These are phyloP conservation scores for Casuarina cunninghamiana DNA, from an alignment of 306 rosid species.

Conservation along the genomic window DNA sequence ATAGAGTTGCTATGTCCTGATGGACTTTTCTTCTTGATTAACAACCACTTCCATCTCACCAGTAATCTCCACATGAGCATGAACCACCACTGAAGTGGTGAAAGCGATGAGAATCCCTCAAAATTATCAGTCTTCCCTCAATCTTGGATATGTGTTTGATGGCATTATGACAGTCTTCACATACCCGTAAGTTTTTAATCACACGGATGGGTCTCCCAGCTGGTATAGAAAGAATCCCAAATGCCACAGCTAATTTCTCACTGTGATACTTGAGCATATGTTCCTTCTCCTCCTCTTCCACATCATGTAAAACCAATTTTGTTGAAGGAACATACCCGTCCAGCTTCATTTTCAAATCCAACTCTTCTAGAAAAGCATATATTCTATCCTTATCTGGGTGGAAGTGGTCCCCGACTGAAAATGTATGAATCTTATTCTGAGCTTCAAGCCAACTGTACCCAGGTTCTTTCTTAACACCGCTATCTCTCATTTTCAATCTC, in stretches of 20 bases:
- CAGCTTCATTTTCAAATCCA: conserved; percentile 66
- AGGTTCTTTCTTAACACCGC: conserved; percentile 72
- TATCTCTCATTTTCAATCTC: conserved; percentile 71
- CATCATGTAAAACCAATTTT: conserved; percentile 82
- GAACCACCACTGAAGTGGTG: conserved; percentile 76
- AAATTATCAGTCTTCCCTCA: conserved; percentile 67
- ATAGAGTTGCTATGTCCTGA: conserved; percentile 8
- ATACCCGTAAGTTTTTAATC: conserved; percentile 76
- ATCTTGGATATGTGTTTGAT: conserved; percentile 82
- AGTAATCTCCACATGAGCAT: conserved; percentile 85
- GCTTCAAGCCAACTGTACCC: conserved; percentile 92
- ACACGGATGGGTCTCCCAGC: conserved; percentile 83
- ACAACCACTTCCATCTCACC: conserved; percentile 43
- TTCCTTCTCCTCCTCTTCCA: conserved; percentile 91
- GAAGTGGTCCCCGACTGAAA: conserved; percentile 66
- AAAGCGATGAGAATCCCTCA: conserved; percentile 84
- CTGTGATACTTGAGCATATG: conserved; percentile 82
- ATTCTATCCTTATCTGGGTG: conserved; percentile 66
- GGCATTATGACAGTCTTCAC: conserved; percentile 86
- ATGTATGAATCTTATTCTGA: conserved; percentile 69
- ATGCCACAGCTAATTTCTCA: conserved; percentile 89
- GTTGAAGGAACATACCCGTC: conserved; percentile 82
- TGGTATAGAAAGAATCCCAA: conserved; percentile 71
- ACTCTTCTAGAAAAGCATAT: conserved; percentile 72
- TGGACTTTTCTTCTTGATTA: conserved; percentile 7